Base-by-base conservation (phyloP, 768 basidiomycete species). In the Pholiota conissans region DNA sequence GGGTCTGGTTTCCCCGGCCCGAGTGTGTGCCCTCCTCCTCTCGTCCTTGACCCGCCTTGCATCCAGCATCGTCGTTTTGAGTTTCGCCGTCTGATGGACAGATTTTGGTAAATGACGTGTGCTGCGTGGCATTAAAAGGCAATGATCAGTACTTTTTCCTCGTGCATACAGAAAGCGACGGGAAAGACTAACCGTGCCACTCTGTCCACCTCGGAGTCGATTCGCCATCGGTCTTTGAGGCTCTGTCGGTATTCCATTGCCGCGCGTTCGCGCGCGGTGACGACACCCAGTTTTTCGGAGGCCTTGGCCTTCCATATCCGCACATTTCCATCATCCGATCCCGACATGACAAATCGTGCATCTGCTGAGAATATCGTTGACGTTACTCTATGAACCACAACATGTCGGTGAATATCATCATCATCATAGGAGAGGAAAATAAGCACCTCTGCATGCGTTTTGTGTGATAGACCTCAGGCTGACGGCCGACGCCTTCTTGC, bases 361-460 rank as follows among this genome's bases (percentile, higher is more conserved):
- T 98, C 97, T 24, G 85, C 86, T 0, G 94, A 93, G 75, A 90
- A 98, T 37, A 90, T 75, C 3, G 93, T 87, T 13, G 94, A 91
- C 45, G 93, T 90, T 30, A 99, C 93, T 59, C 95, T 94, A 59
- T 14, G 34, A 8, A 58, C 22, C 24, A 47, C 18, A 48, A 28
- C 7, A 2, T 48, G 3, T 27, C 30, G n/a, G 35, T 48, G 18
- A 48, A 11, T 29, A 28, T 52, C 13, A 50, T 35, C 11, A 32
- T 13, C n/a, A 54, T 30, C 3, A 13, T 11, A 18, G 18, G 27
- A 56, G 34, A 63, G 35, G 11, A 47, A 35, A 30, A 32, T 58
- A 76, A n/a, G 35, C 50, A 93, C 92, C 95, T 84, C 72, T 98
- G 97, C 97, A 99, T 99, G 45, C 97, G 91, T 75, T 98, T 98